Percentiles rank a stretch among this genome's conserved stretches.
phyloP scores from a whole-genome alignment of 1,284 basidiomycete species.

The Marasmius tenuissimus region DNA sequence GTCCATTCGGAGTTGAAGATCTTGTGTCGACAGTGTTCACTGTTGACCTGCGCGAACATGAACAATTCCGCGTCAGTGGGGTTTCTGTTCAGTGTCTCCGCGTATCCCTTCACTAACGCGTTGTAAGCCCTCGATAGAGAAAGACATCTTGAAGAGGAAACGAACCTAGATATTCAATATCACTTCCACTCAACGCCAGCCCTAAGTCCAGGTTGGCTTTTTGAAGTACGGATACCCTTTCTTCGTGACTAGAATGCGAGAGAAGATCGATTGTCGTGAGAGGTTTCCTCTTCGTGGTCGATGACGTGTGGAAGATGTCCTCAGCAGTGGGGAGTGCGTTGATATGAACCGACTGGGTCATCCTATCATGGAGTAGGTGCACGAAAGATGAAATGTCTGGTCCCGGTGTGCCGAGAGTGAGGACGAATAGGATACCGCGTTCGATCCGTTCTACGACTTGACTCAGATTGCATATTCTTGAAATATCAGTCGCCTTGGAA shows the following conservation, averaged over 20 bases:
- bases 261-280: conserved; percentile 72
- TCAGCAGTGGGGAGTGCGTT: conserved; percentile 55
- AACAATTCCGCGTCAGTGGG: conserved; percentile 98
- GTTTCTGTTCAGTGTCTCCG: conserved; percentile 50
- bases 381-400: conserved; percentile 49
- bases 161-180: conserved; percentile 92
- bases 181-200: conserved; percentile 86
- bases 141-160: conserved; percentile 54
- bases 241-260: conserved; percentile 23
- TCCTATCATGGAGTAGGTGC: conserved; percentile 86
- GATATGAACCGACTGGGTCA: conserved; percentile 84
- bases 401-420: conserved; percentile 47
- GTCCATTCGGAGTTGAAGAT: conserved; percentile 99
- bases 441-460: conserved; percentile 69
- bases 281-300: conserved; percentile 62
- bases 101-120: background rate
- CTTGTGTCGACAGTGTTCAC: conserved; percentile 99
- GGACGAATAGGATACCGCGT: conserved; percentile 66
- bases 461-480: conserved; percentile 73
- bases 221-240: conserved; percentile 61
- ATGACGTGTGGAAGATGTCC: conserved; percentile 60
- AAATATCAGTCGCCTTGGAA: conserved; percentile 88
- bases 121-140: conserved; percentile 54
- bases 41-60: conserved; percentile 99
- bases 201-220: conserved; percentile 86